phyloP scores from a whole-genome alignment of 345 rosid species.

The Corchorus olitorius region DNA sequence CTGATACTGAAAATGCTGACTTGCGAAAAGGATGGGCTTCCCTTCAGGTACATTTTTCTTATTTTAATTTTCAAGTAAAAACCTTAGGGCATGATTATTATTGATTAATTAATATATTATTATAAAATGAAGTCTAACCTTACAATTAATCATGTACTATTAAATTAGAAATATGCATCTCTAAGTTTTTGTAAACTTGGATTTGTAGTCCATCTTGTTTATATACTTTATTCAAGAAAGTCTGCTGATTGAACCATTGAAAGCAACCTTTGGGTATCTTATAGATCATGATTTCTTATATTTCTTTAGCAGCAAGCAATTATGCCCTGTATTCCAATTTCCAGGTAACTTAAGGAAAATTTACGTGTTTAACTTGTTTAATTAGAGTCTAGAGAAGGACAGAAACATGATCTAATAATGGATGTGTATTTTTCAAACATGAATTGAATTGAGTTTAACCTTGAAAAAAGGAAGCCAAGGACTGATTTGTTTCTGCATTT shows the following conservation, averaged over 20 bases:
- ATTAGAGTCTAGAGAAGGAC: neutral
- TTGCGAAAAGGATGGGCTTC: slow-evolving; percentile 93
- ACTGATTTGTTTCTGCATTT: neutral
- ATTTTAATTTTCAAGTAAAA: no score
- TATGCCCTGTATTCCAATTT: neutral
- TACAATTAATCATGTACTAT: neutral
- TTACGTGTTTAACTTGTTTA: neutral
- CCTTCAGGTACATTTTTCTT: slow-evolving; percentile 56
- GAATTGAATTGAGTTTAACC: no score
- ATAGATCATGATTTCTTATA: neutral
- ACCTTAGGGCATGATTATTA: no score
- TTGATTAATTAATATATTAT: no score
- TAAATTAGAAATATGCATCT: neutral
- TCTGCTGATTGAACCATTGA: neutral
- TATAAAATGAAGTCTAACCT: neutral
- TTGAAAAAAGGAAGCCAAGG: no score
- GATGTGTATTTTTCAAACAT: no score
- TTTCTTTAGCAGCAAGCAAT: neutral
- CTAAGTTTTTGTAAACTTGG: neutral
- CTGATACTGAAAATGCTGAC: slow-evolving; percentile 72
- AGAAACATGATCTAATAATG: no score
- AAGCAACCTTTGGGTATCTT: neutral
- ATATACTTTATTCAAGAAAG: neutral
- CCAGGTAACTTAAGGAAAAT: neutral
- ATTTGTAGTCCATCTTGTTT: neutral